These are phyloP conservation scores for Aspergillus candidus DNA, from an alignment of 2,329 filamentous ascomycete genomes.

Conservation along the genomic window DNA sequence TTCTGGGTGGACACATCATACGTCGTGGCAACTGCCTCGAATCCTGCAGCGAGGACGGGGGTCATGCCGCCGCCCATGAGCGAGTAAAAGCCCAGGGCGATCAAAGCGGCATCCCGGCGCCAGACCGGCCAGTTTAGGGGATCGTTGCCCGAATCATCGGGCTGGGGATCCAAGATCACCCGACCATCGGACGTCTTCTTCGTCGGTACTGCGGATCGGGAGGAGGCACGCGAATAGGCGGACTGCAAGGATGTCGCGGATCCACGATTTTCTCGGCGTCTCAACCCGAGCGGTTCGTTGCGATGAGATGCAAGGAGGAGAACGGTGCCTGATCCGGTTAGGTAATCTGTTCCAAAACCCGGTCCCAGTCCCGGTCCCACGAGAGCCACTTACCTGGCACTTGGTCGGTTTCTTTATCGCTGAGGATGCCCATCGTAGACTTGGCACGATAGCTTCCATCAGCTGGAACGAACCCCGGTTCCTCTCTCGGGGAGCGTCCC, in stretches of 20 bases:
- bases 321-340: conserved; percentile 48
- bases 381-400: conserved; percentile 62
- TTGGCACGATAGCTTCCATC: conserved; percentile 31
- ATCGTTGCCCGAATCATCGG: conserved; percentile 83
- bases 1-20: conserved; percentile 62
- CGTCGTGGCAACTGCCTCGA: conserved; percentile 66
- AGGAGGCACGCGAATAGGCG: conserved; percentile 30
- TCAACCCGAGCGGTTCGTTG: conserved; percentile 57
- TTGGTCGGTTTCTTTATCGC: conserved; percentile 73
- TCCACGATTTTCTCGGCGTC: conserved; percentile 56
- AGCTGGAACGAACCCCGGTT: conserved; percentile 9
- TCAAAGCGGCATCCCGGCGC: conserved; percentile 70
- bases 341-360: conserved; percentile 2
- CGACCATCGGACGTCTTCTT: conserved; percentile 76
- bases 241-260: conserved; percentile 52
- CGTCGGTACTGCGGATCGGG: conserved; percentile 37
- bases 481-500: conserved; percentile 3
- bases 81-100: conserved; percentile 85
- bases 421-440: conserved; percentile 71
- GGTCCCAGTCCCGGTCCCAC: not conserved
- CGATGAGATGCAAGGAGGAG: conserved; percentile 55
- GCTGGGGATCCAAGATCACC: conserved; percentile 86
- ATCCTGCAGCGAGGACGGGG: conserved; percentile 81
- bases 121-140: conserved; percentile 85
- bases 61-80: conserved; percentile 92